These are phyloP conservation scores for Letharia columbiana DNA, from an alignment of 495 filamentous ascomycete species.

Conservation along the genomic window DNA sequence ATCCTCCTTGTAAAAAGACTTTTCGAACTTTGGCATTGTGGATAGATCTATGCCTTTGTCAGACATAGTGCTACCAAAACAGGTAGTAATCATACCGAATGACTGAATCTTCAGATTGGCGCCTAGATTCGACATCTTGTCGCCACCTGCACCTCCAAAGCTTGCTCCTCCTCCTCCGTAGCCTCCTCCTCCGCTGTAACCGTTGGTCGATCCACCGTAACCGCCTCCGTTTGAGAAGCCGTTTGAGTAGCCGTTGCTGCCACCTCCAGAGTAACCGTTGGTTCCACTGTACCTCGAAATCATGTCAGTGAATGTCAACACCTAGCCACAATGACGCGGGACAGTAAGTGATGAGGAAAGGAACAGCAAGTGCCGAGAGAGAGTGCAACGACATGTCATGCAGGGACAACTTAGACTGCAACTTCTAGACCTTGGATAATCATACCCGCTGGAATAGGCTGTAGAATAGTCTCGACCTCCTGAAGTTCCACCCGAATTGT, in stretches of 20 bases:
- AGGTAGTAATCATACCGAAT: conserved; percentile 57
- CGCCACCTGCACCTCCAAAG: conserved; percentile 55
- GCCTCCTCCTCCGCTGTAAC: conserved; percentile 38
- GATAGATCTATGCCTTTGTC: conserved; percentile 50
- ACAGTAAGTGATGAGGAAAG: neutral
- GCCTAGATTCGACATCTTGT: conserved; percentile 90
- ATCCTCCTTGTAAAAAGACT: conserved; percentile 97
- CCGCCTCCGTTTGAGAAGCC: conserved; percentile 39
- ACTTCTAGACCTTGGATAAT: conserved; percentile 27
- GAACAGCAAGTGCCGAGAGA: conserved; percentile 1
- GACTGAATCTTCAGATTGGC: conserved; percentile 73
- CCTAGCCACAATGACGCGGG: neutral
- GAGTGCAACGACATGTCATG: conserved; percentile 18
- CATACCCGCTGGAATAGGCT: conserved; percentile 34
- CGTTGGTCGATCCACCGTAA: conserved; percentile 32
- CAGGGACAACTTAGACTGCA: conserved; percentile 22
- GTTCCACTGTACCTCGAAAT: conserved; percentile 35
- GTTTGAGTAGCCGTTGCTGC: conserved; percentile 44
- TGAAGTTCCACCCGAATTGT: conserved; percentile 21
- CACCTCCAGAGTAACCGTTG: conserved; percentile 34
- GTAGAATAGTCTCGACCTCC: conserved; percentile 25
- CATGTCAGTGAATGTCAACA: conserved; percentile 24
- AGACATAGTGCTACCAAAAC: conserved; percentile 5
- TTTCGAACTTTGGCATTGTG: conserved; percentile 90
- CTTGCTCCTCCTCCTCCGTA: conserved; percentile 43